Evolutionary conservation across 1,284 basidiomycete genomes (phyloP).

Genomic region (Ceraceosorus bombacis): DNA sequence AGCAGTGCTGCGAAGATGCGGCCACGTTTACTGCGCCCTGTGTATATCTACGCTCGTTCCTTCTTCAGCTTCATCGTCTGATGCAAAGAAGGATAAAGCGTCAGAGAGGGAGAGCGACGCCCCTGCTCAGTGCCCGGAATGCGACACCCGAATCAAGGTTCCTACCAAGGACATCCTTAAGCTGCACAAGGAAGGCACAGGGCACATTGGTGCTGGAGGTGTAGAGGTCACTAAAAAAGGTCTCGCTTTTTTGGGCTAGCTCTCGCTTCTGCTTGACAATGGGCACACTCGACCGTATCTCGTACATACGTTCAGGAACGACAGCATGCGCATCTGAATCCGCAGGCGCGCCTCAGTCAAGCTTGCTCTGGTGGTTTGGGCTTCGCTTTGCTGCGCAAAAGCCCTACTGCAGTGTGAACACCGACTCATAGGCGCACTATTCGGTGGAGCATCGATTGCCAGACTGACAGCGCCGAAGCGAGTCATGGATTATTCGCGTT

Average conservation of each 20-base stretch:
- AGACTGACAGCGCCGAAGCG: too few relatives aligned
- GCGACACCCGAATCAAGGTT: slow-evolving; percentile 60
- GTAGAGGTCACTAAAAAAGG: slow-evolving; percentile 15
- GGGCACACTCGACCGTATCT: too few relatives aligned
- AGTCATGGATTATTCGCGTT: too few relatives aligned
- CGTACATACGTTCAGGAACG: too few relatives aligned
- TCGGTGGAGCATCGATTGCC: too few relatives aligned
- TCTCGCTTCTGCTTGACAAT: too few relatives aligned
- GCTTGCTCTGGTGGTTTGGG: too few relatives aligned
- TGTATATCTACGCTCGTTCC: slow-evolving; percentile 74
- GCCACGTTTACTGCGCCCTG: slow-evolving; percentile 76
- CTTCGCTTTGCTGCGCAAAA: too few relatives aligned
- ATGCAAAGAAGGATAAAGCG: slow-evolving; percentile 6
- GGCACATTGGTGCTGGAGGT: slow-evolving; percentile 13
- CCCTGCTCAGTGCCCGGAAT: slow-evolving; percentile 62
- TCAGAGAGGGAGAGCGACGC: not conserved
- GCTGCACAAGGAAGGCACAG: slow-evolving; percentile 20
- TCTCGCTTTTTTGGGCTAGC: slow-evolving; percentile 18
- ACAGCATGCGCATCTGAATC: too few relatives aligned
- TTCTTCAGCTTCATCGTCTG: slow-evolving; percentile 49
- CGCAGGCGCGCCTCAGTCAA: too few relatives aligned
- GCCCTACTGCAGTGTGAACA: too few relatives aligned
- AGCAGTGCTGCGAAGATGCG: slow-evolving; percentile 55
- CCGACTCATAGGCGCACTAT: too few relatives aligned
- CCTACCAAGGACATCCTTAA: slow-evolving; percentile 26